Conservation (phyloP, 1,284 basidiomycete genomes). For the Serendipita sp. region DNA sequence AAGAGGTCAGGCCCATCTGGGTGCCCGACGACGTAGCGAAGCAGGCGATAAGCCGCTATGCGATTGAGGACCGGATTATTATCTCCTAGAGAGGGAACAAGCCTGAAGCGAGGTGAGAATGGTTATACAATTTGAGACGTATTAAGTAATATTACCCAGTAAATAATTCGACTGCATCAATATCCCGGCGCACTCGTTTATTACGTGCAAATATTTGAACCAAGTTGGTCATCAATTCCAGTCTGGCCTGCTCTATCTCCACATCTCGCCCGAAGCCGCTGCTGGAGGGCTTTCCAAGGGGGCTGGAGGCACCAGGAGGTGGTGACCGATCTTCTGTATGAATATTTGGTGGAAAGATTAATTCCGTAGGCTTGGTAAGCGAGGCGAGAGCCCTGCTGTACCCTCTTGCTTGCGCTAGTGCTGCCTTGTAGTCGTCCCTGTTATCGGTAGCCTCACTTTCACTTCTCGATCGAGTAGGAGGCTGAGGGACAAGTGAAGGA, state of each 20-base stretch:
- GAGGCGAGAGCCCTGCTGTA: constrained; percentile 40
- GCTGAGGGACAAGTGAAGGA: constrained; percentile 4
- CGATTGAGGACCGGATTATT: constrained; percentile 57
- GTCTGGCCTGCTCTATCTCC: constrained; percentile 41
- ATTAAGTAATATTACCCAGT: constrained; percentile 41
- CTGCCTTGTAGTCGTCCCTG: constrained; percentile 55
- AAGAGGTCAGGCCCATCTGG: constrained; percentile 45
- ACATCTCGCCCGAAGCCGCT: constrained; percentile 23
- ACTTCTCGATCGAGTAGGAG: constrained; percentile 7
- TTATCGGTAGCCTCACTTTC: constrained; percentile 11
- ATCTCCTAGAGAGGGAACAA: constrained; percentile 67
- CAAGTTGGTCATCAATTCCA: constrained; percentile 53
- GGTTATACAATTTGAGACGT: constrained; percentile 7
- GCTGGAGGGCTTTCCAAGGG: constrained; percentile 23
- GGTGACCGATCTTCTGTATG: constrained; percentile 15
- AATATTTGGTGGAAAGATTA: constrained; percentile 30
- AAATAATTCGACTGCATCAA: constrained; percentile 57
- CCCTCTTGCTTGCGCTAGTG: constrained; percentile 43
- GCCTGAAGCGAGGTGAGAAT: constrained; percentile 28
- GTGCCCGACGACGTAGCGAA: constrained; percentile 70
- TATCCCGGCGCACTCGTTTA: constrained; percentile 62
- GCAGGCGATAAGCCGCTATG: constrained; percentile 75
- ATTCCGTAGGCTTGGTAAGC: constrained; percentile 27
- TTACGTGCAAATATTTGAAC: constrained; percentile 59
- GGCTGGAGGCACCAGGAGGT: not conserved